Evolutionary conservation across 2,329 filamentous ascomycete species (phyloP).

Genomic region (Colletotrichum godetiae): DNA sequence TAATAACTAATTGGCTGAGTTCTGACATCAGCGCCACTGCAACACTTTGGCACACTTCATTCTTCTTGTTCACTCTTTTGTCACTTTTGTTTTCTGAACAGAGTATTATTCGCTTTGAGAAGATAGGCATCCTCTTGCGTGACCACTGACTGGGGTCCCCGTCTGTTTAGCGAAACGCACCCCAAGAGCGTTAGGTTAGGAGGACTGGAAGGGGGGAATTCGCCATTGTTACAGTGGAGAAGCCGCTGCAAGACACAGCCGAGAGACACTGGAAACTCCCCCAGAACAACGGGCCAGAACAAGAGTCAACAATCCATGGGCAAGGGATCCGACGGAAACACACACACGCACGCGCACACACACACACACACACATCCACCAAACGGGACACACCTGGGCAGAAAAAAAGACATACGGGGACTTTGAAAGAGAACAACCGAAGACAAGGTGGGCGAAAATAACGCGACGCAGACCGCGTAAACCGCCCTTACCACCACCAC

Average conservation of each 20-base stretch:
- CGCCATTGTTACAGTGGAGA: slow-evolving; percentile 21
- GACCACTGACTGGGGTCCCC: not conserved
- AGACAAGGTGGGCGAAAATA: not conserved
- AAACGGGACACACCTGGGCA: not conserved
- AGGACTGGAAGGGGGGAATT: not conserved
- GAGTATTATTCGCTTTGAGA: too few relatives aligned
- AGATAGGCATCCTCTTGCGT: not conserved
- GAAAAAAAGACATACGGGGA: not conserved
- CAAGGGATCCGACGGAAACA: too few relatives aligned
- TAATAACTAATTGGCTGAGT: not conserved
- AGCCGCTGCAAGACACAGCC: slow-evolving; percentile 16
- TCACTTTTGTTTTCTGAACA: not conserved
- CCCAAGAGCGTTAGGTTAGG: not conserved
- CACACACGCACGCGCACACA: too few relatives aligned
- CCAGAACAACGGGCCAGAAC: not conserved
- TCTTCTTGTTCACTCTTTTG: not conserved
- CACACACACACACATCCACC: too few relatives aligned
- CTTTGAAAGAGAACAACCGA: not conserved
- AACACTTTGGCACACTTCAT: not conserved
- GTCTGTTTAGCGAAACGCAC: not conserved
- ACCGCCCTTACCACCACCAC: not conserved
- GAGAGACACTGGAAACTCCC: not conserved
- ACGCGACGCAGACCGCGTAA: slow-evolving; percentile 28
- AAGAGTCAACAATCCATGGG: not conserved
- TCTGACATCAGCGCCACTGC: not conserved